Evolutionary conservation across 345 rosid genomes (phyloP).

Genomic region (Salix purpurea): DNA sequence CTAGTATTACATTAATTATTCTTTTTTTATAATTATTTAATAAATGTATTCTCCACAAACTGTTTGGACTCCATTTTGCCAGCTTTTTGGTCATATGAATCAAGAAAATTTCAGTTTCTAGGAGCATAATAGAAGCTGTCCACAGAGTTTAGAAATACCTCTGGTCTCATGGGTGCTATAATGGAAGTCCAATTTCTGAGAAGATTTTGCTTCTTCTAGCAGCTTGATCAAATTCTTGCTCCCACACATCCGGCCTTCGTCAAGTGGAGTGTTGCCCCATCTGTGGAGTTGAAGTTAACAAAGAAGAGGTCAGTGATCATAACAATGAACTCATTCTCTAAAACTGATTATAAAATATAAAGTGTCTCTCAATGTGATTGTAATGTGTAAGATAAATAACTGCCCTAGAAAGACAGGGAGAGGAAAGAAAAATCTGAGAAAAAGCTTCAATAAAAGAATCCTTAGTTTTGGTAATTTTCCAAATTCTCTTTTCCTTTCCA

Average conservation of each 20-base stretch:
- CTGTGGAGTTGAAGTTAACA: slow-evolving; percentile 30
- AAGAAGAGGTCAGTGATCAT: neutral
- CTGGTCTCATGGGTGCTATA: slow-evolving; percentile 27
- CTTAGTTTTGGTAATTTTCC: neutral
- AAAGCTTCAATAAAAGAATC: neutral
- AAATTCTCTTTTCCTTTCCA: neutral
- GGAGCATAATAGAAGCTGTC: neutral
- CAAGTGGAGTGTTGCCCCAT: slow-evolving; percentile 87
- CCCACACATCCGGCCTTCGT: slow-evolving; percentile 64
- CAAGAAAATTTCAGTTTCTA: neutral
- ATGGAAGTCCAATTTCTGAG: slow-evolving; percentile 38
- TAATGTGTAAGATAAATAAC: neutral
- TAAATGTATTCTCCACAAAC: neutral
- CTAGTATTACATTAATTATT: neutral
- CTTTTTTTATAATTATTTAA: neutral
- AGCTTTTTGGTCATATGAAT: neutral
- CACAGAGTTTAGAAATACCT: slow-evolving; percentile 37
- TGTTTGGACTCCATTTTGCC: neutral
- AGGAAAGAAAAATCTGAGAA: neutral
- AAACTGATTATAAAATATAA: neutral
- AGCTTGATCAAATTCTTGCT: slow-evolving; percentile 77
- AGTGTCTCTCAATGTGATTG: neutral
- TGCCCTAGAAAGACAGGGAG: neutral
- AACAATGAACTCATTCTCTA: neutral
- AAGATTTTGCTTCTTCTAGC: slow-evolving; percentile 58